Conservation (phyloP, 2,329 filamentous ascomycete species). For the Cladosporium halotolerans region DNA sequence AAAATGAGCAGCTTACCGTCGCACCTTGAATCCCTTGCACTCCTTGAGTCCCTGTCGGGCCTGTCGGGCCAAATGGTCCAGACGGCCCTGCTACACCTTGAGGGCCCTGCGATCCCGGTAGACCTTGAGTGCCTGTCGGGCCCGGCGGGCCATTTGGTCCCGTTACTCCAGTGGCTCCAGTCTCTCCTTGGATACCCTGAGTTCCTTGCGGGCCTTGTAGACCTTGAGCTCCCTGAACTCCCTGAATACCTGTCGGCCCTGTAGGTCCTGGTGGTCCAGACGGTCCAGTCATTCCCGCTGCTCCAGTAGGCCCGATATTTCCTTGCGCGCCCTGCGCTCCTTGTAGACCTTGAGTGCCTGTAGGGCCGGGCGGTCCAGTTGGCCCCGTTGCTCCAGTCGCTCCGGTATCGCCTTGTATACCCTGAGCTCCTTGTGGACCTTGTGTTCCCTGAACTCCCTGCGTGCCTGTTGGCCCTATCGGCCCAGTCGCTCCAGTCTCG, state of each 20-base stretch:
- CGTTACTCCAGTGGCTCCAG: background rate
- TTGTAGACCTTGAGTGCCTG: constrained; percentile 8
- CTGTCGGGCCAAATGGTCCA: constrained; percentile 7
- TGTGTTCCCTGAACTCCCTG: constrained; percentile 10
- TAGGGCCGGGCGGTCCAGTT: background rate
- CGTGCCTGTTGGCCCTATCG: constrained; percentile 3
- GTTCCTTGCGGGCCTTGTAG: background rate
- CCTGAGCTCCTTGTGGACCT: background rate
- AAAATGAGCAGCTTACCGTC: no score
- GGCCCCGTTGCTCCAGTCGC: background rate
- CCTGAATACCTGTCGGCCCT: constrained; percentile 8
- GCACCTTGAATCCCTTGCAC: constrained; percentile 5
- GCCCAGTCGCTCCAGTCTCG: constrained; percentile 5
- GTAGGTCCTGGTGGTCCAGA: constrained; percentile 5
- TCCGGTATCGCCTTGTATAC: background rate
- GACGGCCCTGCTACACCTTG: background rate
- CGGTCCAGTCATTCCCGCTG: background rate
- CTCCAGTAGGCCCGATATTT: background rate
- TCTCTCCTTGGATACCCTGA: background rate
- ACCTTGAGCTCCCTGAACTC: constrained; percentile 6
- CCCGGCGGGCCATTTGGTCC: background rate
- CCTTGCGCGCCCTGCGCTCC: background rate
- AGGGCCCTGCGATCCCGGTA: constrained; percentile 1
- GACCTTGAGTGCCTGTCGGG: constrained; percentile 3
- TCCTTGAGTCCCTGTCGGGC: constrained; percentile 7